A percentile compares a stretch with the other conserved stretches of the same genome.
Conservation (phyloP, 768 basidiomycete species). For the Mrakia gelida region DNA sequence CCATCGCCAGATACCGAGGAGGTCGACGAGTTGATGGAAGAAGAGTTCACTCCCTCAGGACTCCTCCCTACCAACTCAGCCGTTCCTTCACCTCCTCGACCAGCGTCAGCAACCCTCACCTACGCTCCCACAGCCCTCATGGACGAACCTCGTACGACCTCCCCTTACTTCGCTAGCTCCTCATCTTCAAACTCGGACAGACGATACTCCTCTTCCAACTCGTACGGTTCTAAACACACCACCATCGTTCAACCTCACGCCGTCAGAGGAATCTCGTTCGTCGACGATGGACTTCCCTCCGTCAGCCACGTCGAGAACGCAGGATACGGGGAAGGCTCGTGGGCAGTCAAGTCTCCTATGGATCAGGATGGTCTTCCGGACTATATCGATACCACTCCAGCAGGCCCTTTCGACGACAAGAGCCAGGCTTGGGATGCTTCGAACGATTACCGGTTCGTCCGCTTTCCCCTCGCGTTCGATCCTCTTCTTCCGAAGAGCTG, state of each 20-base stretch:
- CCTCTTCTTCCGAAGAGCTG: not conserved
- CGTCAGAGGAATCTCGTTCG: not conserved
- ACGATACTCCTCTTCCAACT: not conserved
- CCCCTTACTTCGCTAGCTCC: not conserved
- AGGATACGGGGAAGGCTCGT: not conserved
- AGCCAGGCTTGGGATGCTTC: not conserved
- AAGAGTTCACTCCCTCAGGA: not conserved
- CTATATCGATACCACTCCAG: not conserved
- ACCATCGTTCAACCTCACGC: not conserved
- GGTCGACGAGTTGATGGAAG: not conserved
- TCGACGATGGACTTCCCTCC: not conserved
- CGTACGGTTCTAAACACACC: not conserved
- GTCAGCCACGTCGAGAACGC: slow-evolving; percentile 2
- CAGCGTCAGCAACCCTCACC: not conserved
- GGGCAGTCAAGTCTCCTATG: not conserved
- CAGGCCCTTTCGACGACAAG: not conserved
- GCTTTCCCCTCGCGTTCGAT: not conserved
- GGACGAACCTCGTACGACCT: not conserved
- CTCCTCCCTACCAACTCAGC: not conserved
- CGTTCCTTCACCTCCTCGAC: not conserved
- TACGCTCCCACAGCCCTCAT: not conserved
- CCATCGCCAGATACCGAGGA: not conserved
- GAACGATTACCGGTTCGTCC: not conserved
- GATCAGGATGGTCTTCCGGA: not conserved
- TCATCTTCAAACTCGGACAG: not conserved